Conservation (phyloP, 192 early-diverging fungal genomes). For the Haplosporangium gracile region DNA sequence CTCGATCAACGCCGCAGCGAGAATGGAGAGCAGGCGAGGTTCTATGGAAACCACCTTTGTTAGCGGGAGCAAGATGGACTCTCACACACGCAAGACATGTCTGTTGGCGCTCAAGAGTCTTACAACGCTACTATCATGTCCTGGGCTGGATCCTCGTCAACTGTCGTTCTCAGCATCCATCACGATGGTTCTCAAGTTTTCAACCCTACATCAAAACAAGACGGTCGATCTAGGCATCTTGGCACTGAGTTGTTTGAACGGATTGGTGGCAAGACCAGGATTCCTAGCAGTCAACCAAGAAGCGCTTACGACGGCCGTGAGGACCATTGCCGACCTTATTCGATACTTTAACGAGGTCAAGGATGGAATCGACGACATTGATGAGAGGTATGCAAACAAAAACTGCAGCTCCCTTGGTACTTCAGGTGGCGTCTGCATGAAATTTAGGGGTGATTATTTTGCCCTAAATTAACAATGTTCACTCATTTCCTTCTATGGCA, state of each 20-base stretch:
- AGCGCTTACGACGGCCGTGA: conserved; percentile 40
- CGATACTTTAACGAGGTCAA: conserved; percentile 53
- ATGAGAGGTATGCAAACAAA: conserved; percentile 30
- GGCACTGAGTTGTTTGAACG: conserved; percentile 46
- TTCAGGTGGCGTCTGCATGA: neutral
- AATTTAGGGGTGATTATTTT: neutral
- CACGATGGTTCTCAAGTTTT: conserved; percentile 36
- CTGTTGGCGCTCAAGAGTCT: conserved; percentile 39
- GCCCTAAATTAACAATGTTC: neutral
- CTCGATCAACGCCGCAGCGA: conserved; percentile 40
- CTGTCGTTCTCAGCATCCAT: conserved; percentile 36
- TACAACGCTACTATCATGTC: conserved; percentile 33
- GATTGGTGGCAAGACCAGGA: conserved; percentile 47
- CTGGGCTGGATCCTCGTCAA: conserved; percentile 39
- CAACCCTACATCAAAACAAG: conserved; percentile 52
- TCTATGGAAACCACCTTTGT: conserved; percentile 47
- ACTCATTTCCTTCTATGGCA: neutral
- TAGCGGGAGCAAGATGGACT: conserved; percentile 48
- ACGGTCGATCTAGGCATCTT: conserved; percentile 47
- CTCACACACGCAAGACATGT: conserved; percentile 48
- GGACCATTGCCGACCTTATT: conserved; percentile 42
- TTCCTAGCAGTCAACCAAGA: conserved; percentile 49
- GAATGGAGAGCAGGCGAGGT: conserved; percentile 33
- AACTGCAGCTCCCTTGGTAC: neutral
- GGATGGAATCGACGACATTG: conserved; percentile 55